These are phyloP conservation scores for Arabis alpina DNA, from an alignment of 345 rosid genomes.

Conservation along the genomic window DNA sequence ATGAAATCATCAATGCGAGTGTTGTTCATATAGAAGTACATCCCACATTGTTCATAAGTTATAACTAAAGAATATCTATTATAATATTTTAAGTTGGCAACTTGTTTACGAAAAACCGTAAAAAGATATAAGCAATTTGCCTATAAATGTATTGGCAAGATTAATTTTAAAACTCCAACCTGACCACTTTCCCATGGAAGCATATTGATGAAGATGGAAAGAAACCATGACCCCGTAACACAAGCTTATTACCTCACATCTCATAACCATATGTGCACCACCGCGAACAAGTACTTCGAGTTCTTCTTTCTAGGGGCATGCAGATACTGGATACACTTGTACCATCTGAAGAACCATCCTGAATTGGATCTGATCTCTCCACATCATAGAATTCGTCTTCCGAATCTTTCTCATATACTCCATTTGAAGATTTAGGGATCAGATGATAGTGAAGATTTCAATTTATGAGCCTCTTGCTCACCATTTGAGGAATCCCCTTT, in stretches of 20 bases:
- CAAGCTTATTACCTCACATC: conserved; percentile 97
- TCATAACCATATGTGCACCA: conserved; percentile 93
- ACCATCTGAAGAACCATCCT: conserved; percentile 54
- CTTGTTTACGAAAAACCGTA: neutral
- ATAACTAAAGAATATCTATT: neutral
- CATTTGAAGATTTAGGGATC: conserved; percentile 60
- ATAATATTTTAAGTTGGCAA: neutral
- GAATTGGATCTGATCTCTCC: conserved; percentile 75
- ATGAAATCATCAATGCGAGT: conserved; percentile 70
- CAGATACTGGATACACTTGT: conserved; percentile 43
- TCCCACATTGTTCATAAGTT: conserved; percentile 84
- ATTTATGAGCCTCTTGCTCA: conserved; percentile 48
- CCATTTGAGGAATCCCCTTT: conserved; percentile 48
- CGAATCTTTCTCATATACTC: conserved; percentile 75
- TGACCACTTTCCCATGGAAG: conserved; percentile 99
- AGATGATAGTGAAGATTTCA: conserved; percentile 45
- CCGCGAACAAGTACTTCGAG: conserved; percentile 96
- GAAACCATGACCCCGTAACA: conserved; percentile 98
- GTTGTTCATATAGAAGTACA: conserved; percentile 94
- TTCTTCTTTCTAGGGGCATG: conserved; percentile 85
- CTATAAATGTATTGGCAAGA: neutral
- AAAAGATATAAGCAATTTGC: neutral
- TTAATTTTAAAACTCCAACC: conserved; percentile 42
- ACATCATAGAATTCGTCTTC: conserved; percentile 95
- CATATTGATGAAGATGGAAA: conserved; percentile 97